Evolutionary conservation across 106 monocot species (phyloP).

Genomic region (Platanthera zijinensis): DNA sequence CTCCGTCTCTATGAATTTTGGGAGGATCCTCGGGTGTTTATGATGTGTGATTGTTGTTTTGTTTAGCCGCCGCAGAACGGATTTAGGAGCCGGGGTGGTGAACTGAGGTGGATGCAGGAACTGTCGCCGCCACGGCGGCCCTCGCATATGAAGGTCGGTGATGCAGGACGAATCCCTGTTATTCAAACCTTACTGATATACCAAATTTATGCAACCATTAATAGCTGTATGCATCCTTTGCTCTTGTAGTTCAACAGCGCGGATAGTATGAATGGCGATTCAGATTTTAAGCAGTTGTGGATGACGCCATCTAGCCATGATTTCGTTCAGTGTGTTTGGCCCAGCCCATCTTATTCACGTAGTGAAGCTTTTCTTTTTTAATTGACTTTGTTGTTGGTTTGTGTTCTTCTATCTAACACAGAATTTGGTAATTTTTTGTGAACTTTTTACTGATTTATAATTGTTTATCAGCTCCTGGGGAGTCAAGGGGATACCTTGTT

Average conservation of each 20-base stretch:
- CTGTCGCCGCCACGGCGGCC: conserved; percentile 29
- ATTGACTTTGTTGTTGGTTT: conserved; percentile 5
- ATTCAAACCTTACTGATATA: not conserved
- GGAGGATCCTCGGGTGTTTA: not conserved
- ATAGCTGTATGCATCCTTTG: conserved; percentile 28
- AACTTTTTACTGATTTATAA: not conserved
- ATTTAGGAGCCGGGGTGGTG: conserved; percentile 16
- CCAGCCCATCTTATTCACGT: conserved; percentile 41
- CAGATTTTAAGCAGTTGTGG: conserved; percentile 60
- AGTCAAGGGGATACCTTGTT: conserved; percentile 67
- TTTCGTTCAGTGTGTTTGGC: conserved; percentile 48
- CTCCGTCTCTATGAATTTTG: not conserved
- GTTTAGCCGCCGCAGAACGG: conserved; percentile 27
- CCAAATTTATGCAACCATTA: not conserved
- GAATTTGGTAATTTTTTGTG: not conserved
- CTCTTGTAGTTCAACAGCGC: conserved; percentile 55
- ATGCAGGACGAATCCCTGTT: not conserved
- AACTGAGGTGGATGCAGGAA: conserved; percentile 48
- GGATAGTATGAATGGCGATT: conserved; percentile 15
- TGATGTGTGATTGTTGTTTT: not conserved
- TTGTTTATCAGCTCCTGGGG: conserved; percentile 41
- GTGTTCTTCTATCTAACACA: no score
- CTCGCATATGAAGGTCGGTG: conserved; percentile 25
- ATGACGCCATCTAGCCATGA: conserved; percentile 40
- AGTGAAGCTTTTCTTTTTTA: not conserved